A percentile compares a stretch with the other conserved stretches of the same genome.
phyloP scores from a whole-genome alignment of 2,329 filamentous ascomycete genomes.

The Nemania sp. region DNA sequence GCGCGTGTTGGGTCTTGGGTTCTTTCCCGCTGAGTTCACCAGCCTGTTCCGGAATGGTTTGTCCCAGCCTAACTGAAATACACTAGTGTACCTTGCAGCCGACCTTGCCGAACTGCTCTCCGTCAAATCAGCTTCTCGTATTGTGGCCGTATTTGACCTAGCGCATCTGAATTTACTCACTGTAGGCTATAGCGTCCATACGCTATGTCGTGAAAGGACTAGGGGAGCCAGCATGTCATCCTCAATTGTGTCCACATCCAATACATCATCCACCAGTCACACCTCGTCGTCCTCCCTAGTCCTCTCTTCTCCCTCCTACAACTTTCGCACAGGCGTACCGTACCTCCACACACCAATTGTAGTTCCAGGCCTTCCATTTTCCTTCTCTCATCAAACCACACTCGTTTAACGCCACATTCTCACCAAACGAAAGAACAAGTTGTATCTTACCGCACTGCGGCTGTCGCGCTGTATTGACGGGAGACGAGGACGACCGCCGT shows the following conservation, averaged over 20 bases:
- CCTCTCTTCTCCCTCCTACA: conserved; percentile 7
- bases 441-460: conserved; percentile 1
- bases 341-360: conserved; percentile 22
- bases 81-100: neutral
- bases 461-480: conserved; percentile 7
- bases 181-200: neutral
- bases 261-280: conserved; percentile 22
- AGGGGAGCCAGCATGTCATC: conserved; percentile 1
- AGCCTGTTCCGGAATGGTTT: neutral
- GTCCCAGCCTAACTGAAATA: neutral
- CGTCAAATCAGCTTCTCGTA: neutral
- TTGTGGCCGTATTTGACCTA: conserved; percentile 1
- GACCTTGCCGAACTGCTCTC: conserved; percentile 2
- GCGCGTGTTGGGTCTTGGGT: too few relatives aligned
- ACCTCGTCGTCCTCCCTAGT: conserved; percentile 5
- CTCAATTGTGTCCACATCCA: conserved; percentile 2
- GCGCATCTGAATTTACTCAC: conserved; percentile 11
- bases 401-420: conserved; percentile 19
- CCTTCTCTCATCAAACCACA: conserved; percentile 13
- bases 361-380: conserved; percentile 6
- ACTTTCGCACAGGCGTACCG: conserved; percentile 15
- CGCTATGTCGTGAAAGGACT: neutral
- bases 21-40: too few relatives aligned
- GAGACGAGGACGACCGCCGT: neutral
- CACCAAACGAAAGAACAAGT: neutral